Base-by-base conservation (phyloP, 306 rosid species). In the Mimosa bimucronata region DNA sequence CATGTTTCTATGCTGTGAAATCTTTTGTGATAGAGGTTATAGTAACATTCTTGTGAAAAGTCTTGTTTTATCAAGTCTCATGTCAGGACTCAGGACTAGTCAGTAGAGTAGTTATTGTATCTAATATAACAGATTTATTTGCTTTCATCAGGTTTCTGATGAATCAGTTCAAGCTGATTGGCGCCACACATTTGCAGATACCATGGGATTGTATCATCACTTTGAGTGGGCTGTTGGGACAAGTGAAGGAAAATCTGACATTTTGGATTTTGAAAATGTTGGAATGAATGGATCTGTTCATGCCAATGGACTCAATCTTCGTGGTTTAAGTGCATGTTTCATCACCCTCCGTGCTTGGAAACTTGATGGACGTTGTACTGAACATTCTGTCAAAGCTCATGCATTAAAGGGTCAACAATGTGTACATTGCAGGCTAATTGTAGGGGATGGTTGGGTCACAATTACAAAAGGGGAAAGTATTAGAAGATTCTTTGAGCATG, bases 151-250 rank as follows among this genome's bases (percentile, higher is more conserved):
- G 99, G 99, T 96, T 76, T 84, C 97, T 4, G 91, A 89, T 86
- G 93, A 90, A 70, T 87, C 90, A 37, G 82, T 96, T 78, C 90
- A 88, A 84, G 99, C 98, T 45, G 98, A 96, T 82, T 96, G 99
- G 99, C 87, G 29, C 61, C 94, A 93, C 81, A 90, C 97, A 78
- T 93, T 96, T 80, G 83, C 93, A 0, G 99, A 96, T 74, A 83
- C 92, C 76, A 84, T 86, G n/a, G 99, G 91, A 77, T 86, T 93
- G 16, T 96, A 91, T 83, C 92, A 91, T 87, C 92, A 93, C 85
- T 96, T 93, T 88, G 99, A 96, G 87, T 96, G 99, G 99, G 98
- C 94, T 71, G 98, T 96, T 81, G 99, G 99, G 79, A 88, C 99
- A 73, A 88, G 88, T 30, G 99, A 96, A 86, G 99, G 99, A 83